These are phyloP conservation scores for Oryza rufipogon DNA, from an alignment of 176 grass and related monocot species.

Conservation along the genomic window DNA sequence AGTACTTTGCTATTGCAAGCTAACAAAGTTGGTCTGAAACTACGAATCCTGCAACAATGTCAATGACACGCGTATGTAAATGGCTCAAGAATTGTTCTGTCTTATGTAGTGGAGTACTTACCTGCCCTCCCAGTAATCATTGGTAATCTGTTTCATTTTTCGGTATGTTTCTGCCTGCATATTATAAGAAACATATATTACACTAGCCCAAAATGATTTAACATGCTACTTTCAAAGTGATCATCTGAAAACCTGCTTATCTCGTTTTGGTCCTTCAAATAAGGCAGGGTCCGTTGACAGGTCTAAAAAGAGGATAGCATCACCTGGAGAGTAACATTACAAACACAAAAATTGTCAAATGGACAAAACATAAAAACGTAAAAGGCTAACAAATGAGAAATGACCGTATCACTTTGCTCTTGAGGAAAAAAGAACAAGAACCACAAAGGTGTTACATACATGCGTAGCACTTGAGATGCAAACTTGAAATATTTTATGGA, in stretches of 20 bases:
- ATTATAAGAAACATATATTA: constrained; percentile 33
- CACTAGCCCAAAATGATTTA: constrained; percentile 34
- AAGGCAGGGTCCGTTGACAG: constrained; percentile 80
- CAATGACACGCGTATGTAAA: too few species aligned
- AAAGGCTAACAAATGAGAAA: neutral
- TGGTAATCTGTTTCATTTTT: constrained; percentile 87
- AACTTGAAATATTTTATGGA: constrained; percentile 37
- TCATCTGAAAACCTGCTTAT: constrained; percentile 77
- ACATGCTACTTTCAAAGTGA: constrained; percentile 25
- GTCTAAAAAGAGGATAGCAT: constrained; percentile 82
- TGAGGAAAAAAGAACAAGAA: neutral
- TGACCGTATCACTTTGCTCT: neutral
- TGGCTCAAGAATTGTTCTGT: neutral
- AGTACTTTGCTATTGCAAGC: too few species aligned
- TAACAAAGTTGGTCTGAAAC: too few species aligned
- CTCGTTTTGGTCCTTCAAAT: constrained; percentile 82
- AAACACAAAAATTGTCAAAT: constrained; percentile 19
- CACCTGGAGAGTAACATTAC: constrained; percentile 52
- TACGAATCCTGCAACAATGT: too few species aligned
- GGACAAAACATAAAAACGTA: neutral
- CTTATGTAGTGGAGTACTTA: constrained; percentile 28
- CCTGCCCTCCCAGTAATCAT: constrained; percentile 81
- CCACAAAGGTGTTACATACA: constrained; percentile 7
- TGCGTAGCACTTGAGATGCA: neutral
- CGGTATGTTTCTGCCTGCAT: constrained; percentile 83